phyloP scores from a whole-genome alignment of 2,329 filamentous ascomycete species.

The Arthrobotrys iridis region DNA sequence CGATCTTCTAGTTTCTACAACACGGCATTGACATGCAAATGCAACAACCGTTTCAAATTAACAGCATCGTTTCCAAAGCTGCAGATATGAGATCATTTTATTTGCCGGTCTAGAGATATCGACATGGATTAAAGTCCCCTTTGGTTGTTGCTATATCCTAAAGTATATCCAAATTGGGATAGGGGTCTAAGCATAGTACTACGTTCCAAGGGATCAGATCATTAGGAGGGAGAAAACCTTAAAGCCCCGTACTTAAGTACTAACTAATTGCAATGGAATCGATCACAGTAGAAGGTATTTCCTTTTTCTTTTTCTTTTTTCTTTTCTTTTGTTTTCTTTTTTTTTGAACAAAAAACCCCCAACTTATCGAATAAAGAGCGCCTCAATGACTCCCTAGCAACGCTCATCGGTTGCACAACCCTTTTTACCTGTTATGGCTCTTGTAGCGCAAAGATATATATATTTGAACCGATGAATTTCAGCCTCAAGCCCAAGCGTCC shows the following conservation, averaged over 20 bases:
- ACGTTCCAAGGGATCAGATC: too few relatives aligned
- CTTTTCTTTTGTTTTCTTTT: background rate
- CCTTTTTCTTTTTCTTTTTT: background rate
- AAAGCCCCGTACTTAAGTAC: too few relatives aligned
- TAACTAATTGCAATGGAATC: too few relatives aligned
- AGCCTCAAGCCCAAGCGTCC: background rate
- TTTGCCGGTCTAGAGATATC: background rate
- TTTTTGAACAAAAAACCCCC: background rate
- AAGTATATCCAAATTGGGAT: background rate
- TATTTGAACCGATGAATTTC: background rate
- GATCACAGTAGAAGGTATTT: too few relatives aligned
- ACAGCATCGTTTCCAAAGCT: conserved; percentile 32
- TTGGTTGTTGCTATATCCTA: background rate
- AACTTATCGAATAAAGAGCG: too few relatives aligned
- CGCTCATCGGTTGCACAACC: too few relatives aligned
- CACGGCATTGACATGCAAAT: conserved; percentile 17
- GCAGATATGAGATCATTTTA: conserved; percentile 27
- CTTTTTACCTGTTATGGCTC: too few relatives aligned
- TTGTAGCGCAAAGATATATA: too few relatives aligned
- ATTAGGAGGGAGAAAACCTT: too few relatives aligned
- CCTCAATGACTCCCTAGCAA: too few relatives aligned
- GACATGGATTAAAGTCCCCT: conserved; percentile 3
- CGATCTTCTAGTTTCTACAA: conserved; percentile 4
- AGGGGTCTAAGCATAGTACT: too few relatives aligned
- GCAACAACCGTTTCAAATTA: conserved; percentile 28